Evolutionary conservation across 1,284 basidiomycete species (phyloP).

Genomic region (Trichosporon inkin): DNA sequence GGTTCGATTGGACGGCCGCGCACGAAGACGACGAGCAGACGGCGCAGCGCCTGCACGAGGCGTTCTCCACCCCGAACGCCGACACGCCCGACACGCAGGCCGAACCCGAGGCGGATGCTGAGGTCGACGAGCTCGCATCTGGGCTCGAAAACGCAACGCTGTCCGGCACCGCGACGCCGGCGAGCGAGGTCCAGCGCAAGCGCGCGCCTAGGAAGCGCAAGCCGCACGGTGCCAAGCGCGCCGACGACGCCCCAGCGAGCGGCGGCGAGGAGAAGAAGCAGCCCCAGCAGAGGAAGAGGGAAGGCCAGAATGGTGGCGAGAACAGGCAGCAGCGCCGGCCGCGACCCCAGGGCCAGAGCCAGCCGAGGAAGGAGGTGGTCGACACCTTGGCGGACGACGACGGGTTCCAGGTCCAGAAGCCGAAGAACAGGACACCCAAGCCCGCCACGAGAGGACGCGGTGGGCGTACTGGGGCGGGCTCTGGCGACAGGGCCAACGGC

Average conservation of each 20-base stretch:
- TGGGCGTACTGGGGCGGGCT: conserved; percentile 1
- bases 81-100: too few relatives aligned
- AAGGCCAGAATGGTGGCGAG: not conserved
- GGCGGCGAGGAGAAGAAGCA: conserved; percentile 1
- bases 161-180: conserved; percentile 1
- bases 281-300: not conserved
- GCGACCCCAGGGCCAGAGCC: not conserved
- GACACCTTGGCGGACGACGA: conserved; percentile 32
- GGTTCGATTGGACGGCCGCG: conserved; percentile 33
- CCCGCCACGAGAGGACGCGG: conserved; percentile 13
- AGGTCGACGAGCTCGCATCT: conserved; percentile 1
- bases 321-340: not conserved
- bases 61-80: not conserved
- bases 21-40: conserved; percentile 21
- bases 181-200: conserved; percentile 8
- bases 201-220: conserved; percentile 11
- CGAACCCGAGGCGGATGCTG: conserved; percentile 13
- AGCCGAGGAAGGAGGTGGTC: conserved; percentile 2
- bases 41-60: conserved; percentile 10
- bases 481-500: not conserved
- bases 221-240: conserved; percentile 1
- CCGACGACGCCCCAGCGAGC: not conserved
- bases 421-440: conserved; percentile 15
- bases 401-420: conserved; percentile 40
- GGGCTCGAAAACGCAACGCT: conserved; percentile 3